Evolutionary conservation across 306 rosid genomes (phyloP).

Genomic region (Vigna nakashimae): DNA sequence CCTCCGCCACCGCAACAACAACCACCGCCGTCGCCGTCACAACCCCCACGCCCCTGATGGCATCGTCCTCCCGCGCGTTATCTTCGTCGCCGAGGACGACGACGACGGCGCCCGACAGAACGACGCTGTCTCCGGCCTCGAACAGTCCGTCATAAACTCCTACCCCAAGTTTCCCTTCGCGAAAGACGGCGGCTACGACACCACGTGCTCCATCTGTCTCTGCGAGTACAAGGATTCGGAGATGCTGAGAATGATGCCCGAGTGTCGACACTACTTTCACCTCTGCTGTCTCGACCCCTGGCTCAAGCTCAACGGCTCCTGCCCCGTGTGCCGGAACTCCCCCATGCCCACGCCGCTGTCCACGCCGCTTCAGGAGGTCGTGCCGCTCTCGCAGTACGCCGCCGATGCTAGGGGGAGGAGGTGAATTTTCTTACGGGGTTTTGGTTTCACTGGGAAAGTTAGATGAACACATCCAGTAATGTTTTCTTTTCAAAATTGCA

Average conservation of each 20-base stretch:
- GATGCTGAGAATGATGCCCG: conserved; percentile 98
- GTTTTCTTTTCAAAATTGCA: not conserved
- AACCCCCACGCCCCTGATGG: conserved; percentile 47
- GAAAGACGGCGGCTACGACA: conserved; percentile 37
- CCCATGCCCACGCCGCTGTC: conserved; percentile 89
- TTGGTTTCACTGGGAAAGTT: not conserved
- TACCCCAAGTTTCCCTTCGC: conserved; percentile 73
- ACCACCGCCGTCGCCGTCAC: too few species aligned
- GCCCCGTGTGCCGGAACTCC: conserved; percentile 95
- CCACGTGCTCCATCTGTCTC: conserved; percentile 81
- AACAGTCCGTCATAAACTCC: conserved; percentile 71
- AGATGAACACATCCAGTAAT: not conserved
- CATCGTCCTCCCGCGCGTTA: conserved; percentile 71
- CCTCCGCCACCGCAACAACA: conserved; percentile 40
- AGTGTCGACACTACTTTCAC: conserved; percentile 87
- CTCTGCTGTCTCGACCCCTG: conserved; percentile 83
- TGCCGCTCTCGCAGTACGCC: conserved; percentile 76
- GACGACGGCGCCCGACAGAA: conserved; percentile 10
- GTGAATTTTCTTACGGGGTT: conserved; percentile 40
- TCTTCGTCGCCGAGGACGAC: conserved; percentile 81
- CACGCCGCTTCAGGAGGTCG: conserved; percentile 90
- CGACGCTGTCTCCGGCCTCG: conserved; percentile 59
- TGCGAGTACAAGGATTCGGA: conserved; percentile 84
- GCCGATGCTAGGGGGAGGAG: conserved; percentile 72
- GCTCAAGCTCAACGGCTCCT: conserved; percentile 92